A percentile compares a stretch with the other conserved stretches of the same genome.
Conservation (phyloP, 305 asterid genomes). For the Ilex paraguariensis region DNA sequence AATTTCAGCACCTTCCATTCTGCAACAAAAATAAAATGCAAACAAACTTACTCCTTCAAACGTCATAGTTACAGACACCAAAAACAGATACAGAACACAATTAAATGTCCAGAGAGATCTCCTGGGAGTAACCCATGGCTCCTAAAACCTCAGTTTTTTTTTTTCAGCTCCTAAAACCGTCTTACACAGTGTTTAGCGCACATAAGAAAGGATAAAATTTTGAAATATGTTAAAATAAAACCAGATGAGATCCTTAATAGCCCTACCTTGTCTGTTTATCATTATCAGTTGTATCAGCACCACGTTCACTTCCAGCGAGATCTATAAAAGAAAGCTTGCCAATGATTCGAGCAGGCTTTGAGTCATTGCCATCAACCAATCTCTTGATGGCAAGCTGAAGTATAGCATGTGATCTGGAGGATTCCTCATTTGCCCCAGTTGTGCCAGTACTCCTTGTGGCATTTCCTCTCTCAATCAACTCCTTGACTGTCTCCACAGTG, state of each 20-base stretch:
- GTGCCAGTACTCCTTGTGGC: slow-evolving; percentile 37
- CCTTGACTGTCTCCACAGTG: slow-evolving; percentile 27
- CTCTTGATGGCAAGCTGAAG: slow-evolving; percentile 34
- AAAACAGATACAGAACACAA: no score
- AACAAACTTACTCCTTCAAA: not conserved
- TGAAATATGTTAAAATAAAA: not conserved
- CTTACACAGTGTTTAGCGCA: not conserved
- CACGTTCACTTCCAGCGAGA: slow-evolving; percentile 44
- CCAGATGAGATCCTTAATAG: not conserved
- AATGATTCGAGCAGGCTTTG: slow-evolving; percentile 30
- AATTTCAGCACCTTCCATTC: slow-evolving; percentile 34
- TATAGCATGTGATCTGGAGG: slow-evolving; percentile 39
- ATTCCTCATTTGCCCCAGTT: slow-evolving; percentile 38
- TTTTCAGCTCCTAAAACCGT: no score
- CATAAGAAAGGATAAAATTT: not conserved
- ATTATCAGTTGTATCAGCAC: slow-evolving; percentile 37
- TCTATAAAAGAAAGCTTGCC: slow-evolving; percentile 38
- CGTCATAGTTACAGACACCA: not conserved
- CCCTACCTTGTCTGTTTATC: slow-evolving; percentile 34
- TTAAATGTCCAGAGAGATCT: no score
- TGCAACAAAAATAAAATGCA: slow-evolving; percentile 10
- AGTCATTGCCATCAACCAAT: slow-evolving; percentile 25
- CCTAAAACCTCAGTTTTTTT: no score
- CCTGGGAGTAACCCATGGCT: no score
- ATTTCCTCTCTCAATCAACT: slow-evolving; percentile 32